These are phyloP conservation scores for Harringtonia lauricola DNA, from an alignment of 2,329 filamentous ascomycete genomes.

Conservation along the genomic window DNA sequence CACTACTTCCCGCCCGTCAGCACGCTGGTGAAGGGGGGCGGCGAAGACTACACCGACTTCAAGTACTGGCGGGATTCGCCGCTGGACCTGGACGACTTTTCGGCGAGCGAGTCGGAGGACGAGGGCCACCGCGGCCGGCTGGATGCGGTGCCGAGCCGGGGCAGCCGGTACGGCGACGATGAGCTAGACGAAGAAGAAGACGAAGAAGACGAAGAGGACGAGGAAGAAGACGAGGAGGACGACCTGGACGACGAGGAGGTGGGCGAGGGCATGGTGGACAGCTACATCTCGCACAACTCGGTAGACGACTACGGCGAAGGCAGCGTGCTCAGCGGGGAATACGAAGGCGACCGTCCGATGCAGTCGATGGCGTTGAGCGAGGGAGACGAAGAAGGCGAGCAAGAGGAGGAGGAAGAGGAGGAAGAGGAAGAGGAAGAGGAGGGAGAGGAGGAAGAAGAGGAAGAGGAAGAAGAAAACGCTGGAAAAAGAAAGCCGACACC, in stretches of 20 bases:
- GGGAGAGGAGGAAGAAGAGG: conserved; percentile 20
- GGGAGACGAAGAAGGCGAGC: conserved; percentile 21
- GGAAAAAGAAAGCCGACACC: too few species aligned
- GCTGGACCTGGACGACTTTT: conserved; percentile 79
- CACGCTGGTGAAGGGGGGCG: conserved; percentile 75
- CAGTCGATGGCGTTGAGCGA: conserved; percentile 28
- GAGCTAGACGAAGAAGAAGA: conserved; percentile 21
- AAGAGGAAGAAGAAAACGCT: conserved; percentile 8
- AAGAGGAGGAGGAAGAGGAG: conserved; percentile 25
- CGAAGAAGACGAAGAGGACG: conserved; percentile 29
- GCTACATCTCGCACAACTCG: conserved; percentile 28
- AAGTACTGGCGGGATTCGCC: conserved; percentile 88
- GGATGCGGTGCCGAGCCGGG: conserved; percentile 30
- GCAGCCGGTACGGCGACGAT: conserved; percentile 29
- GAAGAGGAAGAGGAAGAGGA: conserved; percentile 28
- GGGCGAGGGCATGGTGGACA: conserved; percentile 32
- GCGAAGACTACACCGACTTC: conserved; percentile 94
- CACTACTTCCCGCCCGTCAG: conserved; percentile 95
- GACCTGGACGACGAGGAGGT: conserved; percentile 29
- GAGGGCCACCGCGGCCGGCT: conserved; percentile 17
- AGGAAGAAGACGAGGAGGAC: conserved; percentile 29
- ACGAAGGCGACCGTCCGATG: conserved; percentile 30
- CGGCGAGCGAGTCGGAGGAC: conserved; percentile 61
- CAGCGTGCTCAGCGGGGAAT: conserved; percentile 30
- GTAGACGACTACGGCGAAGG: conserved; percentile 26